Percentiles rank a stretch among this genome's conserved stretches.
These are phyloP conservation scores for Delphinella strobiligena DNA, from an alignment of 2,329 filamentous ascomycete genomes.

Conservation along the genomic window DNA sequence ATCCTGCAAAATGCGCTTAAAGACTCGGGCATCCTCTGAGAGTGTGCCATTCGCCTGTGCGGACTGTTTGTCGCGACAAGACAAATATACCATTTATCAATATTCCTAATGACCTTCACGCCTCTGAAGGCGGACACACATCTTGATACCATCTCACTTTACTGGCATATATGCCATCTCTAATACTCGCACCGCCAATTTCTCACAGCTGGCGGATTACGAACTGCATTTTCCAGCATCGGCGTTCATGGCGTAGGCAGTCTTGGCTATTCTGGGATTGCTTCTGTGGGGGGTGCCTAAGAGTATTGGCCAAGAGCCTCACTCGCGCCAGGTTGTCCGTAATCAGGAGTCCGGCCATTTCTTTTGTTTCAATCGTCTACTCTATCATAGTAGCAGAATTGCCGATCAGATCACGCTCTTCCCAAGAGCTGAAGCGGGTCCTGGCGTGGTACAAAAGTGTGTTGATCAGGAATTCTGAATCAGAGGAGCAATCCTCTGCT, in stretches of 20 bases:
- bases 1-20: slow-evolving; percentile 97
- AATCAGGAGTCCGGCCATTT: not conserved
- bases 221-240: slow-evolving; percentile 10
- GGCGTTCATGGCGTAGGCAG: slow-evolving; percentile 7
- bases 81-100: not conserved
- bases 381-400: not conserved
- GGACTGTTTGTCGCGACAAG: not conserved
- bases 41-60: not conserved
- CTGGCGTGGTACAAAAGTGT: not conserved
- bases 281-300: not conserved
- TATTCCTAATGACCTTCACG: not conserved
- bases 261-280: slow-evolving; percentile 5
- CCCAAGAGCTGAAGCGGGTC: not conserved
- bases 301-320: not conserved
- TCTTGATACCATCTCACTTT: not conserved
- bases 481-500: not conserved
- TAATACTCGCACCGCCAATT: slow-evolving; percentile 7
- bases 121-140: not conserved
- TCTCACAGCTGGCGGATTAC: slow-evolving; percentile 2
- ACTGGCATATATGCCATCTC: slow-evolving; percentile 6
- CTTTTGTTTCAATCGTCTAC: not conserved
- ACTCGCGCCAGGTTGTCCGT: not conserved
- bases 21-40: slow-evolving; percentile 80
- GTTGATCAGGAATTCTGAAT: not conserved
- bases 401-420: not conserved